phyloP scores from a whole-genome alignment of 495 filamentous ascomycete genomes.

The Penicillium lividum region DNA sequence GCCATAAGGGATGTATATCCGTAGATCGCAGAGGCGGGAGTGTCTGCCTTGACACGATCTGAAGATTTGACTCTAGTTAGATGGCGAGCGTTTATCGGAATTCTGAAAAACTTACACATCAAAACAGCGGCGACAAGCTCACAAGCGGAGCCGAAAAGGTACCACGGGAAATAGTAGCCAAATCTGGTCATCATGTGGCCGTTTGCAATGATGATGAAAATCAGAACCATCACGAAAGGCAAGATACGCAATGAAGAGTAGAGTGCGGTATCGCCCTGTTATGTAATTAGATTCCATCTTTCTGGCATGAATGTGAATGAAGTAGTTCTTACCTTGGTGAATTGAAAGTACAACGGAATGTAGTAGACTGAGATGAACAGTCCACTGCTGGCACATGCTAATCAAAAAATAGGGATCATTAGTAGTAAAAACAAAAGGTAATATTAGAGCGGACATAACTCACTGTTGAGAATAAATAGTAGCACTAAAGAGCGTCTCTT shows the following conservation, averaged over 20 bases:
- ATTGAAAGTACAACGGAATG: constrained; percentile 51
- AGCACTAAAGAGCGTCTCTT: constrained; percentile 42
- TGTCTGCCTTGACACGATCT: constrained; percentile 31
- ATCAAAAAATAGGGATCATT: neutral
- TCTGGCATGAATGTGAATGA: neutral
- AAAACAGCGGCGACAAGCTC: constrained; percentile 2
- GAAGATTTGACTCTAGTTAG: neutral
- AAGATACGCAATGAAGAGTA: constrained; percentile 38
- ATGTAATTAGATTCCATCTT: neutral
- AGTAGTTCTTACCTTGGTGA: constrained; percentile 15
- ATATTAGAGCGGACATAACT: neutral
- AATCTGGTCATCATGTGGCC: constrained; percentile 48
- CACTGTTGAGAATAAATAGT: constrained; percentile 36
- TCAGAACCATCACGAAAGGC: constrained; percentile 25
- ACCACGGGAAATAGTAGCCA: constrained; percentile 56
- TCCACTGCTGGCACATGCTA: constrained; percentile 23
- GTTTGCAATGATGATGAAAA: constrained; percentile 9
- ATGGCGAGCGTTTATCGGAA: neutral
- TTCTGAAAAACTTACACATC: neutral
- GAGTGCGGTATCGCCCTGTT: constrained; percentile 33
- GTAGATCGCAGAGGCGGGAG: constrained; percentile 47
- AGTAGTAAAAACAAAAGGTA: neutral
- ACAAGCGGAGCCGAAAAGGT: constrained; percentile 30
- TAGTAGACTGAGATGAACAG: constrained; percentile 45
- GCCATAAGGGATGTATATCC: constrained; percentile 54